Percentiles rank a stretch among this genome's conserved stretches.
These are phyloP conservation scores for Scleromitrula shiraiana DNA, from an alignment of 2,329 filamentous ascomycete species.

Conservation along the genomic window DNA sequence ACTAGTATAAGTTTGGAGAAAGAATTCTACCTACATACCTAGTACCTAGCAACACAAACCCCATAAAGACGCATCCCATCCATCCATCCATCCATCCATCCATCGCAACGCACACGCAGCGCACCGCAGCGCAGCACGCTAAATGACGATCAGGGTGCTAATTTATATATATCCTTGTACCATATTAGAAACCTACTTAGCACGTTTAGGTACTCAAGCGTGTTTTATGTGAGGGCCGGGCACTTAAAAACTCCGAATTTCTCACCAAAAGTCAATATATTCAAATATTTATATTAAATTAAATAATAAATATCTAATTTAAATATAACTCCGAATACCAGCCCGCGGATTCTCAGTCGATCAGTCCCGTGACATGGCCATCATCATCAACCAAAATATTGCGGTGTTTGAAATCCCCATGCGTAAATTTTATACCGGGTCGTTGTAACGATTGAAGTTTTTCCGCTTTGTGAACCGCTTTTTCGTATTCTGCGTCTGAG, in stretches of 20 bases:
- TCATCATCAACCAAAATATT: conserved; percentile 36
- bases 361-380: conserved; percentile 34
- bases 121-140: too few relatives aligned
- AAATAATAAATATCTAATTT: too few relatives aligned
- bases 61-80: background rate
- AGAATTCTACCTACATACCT: too few relatives aligned
- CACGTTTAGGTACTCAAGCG: too few relatives aligned
- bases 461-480: conserved; percentile 8
- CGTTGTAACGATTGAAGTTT: conserved; percentile 14
- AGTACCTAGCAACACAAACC: too few relatives aligned
- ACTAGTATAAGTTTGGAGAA: too few relatives aligned
- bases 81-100: background rate
- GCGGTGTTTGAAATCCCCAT: conserved; percentile 40
- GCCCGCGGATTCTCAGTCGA: conserved; percentile 41
- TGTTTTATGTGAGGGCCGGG: too few relatives aligned
- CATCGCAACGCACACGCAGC: background rate
- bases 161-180: background rate
- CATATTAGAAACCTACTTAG: too few relatives aligned
- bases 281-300: too few relatives aligned
- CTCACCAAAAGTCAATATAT: too few relatives aligned
- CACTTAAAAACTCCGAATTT: too few relatives aligned
- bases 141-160: background rate
- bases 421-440: conserved; percentile 34
- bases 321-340: conserved; percentile 41
- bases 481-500: conserved; percentile 12